phyloP scores from a whole-genome alignment of 1,139 yeast species.

The Meyerozyma athensensis region DNA sequence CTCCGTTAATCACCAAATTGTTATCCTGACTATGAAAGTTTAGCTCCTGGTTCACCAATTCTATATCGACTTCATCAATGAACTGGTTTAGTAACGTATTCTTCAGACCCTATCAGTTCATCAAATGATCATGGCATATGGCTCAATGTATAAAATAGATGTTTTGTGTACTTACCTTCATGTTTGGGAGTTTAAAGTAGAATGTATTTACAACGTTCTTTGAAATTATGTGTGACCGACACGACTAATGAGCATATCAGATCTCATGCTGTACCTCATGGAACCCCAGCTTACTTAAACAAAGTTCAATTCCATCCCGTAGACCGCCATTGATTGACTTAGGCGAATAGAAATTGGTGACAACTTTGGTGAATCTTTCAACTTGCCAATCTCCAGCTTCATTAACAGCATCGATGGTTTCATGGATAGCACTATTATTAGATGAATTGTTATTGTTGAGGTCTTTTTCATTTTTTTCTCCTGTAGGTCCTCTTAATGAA shows the following conservation, averaged over 20 bases:
- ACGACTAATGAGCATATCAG: background rate
- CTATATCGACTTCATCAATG: slow-evolving; percentile 88
- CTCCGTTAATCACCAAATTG: slow-evolving; percentile 70
- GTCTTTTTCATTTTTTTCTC: too few species aligned
- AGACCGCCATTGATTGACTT: background rate
- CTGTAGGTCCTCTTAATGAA: too few species aligned
- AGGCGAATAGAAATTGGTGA: background rate
- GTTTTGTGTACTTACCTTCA: background rate
- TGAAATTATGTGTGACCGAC: background rate
- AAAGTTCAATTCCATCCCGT: background rate
- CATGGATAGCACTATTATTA: too few species aligned
- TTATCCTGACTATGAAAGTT: slow-evolving; percentile 86
- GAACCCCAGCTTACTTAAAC: background rate
- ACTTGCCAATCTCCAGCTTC: too few species aligned
- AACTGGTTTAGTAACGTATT: slow-evolving; percentile 44
- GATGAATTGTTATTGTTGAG: too few species aligned
- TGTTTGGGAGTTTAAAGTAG: background rate
- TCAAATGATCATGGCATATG: background rate
- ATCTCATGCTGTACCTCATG: background rate
- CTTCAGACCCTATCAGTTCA: background rate
- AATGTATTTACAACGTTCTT: background rate
- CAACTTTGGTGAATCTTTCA: background rate
- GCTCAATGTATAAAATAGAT: background rate
- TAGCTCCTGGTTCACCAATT: slow-evolving; percentile 79
- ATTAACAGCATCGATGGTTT: too few species aligned